phyloP scores from a whole-genome alignment of 495 filamentous ascomycete species.

The Podospora appendiculata region DNA sequence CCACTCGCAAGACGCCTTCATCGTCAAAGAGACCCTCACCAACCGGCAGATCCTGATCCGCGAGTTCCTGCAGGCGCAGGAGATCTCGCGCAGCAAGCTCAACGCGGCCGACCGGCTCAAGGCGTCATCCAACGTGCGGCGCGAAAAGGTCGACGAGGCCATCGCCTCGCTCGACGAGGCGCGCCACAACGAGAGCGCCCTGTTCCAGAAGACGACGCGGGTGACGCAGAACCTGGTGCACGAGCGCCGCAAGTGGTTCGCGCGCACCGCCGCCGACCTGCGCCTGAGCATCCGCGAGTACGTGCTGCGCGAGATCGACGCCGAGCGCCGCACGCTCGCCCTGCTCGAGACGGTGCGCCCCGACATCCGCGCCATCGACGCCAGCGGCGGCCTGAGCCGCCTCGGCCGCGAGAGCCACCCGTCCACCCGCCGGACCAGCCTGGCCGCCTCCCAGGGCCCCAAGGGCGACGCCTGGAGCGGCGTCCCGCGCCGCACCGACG shows the following conservation, averaged over 20 bases:
- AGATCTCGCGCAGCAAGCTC: slow-evolving; percentile 66
- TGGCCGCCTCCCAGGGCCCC: slow-evolving; percentile 82
- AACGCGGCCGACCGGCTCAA: slow-evolving; percentile 84
- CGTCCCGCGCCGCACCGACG: slow-evolving; percentile 71
- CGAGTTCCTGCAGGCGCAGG: slow-evolving; percentile 82
- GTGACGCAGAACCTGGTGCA: slow-evolving; percentile 83
- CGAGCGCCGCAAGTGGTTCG: slow-evolving; percentile 88
- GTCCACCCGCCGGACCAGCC: slow-evolving; percentile 61
- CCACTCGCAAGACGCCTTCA: slow-evolving; percentile 92
- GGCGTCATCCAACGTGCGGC: slow-evolving; percentile 68
- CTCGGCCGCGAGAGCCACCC: slow-evolving; percentile 86
- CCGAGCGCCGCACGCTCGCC: slow-evolving; percentile 84
- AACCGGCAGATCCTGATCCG: slow-evolving; percentile 98
- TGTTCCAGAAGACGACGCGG: slow-evolving; percentile 73
- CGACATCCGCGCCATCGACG: slow-evolving; percentile 88
- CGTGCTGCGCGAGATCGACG: slow-evolving; percentile 89
- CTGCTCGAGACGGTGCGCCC: slow-evolving; percentile 87
- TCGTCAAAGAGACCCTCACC: slow-evolving; percentile 97
- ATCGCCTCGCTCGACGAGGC: slow-evolving; percentile 85
- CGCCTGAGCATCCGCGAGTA: slow-evolving; percentile 80
- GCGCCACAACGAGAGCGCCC: slow-evolving; percentile 63
- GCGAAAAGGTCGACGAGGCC: slow-evolving; percentile 95
- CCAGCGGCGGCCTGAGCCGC: slow-evolving; percentile 78
- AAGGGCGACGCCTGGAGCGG: slow-evolving; percentile 97
- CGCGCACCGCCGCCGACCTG: slow-evolving; percentile 74